phyloP scores from a whole-genome alignment of 139 green algal species.

The Gonium pectorale region DNA sequence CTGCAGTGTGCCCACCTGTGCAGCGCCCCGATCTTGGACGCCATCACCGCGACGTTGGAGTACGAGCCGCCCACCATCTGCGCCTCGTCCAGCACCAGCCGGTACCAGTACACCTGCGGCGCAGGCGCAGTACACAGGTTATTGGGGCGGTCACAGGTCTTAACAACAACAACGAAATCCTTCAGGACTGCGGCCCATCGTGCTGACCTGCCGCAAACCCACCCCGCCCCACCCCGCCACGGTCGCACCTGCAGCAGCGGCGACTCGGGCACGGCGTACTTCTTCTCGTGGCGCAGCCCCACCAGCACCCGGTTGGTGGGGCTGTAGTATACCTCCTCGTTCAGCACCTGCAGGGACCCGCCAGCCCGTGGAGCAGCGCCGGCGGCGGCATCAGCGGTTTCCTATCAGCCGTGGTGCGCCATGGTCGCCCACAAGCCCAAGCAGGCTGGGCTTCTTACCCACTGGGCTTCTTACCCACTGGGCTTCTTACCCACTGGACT shows the following conservation, averaged over 20 bases:
- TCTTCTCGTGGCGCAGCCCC: constrained; percentile 69
- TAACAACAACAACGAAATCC: too few species aligned
- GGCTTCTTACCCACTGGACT: too few species aligned
- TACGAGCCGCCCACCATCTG: constrained; percentile 70
- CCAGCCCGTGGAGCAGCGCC: neutral
- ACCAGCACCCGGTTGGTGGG: constrained; percentile 16
- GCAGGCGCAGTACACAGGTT: neutral
- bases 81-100: constrained; percentile 81
- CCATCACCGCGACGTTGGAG: constrained; percentile 62
- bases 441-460: too few species aligned
- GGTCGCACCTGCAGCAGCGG: constrained; percentile 60
- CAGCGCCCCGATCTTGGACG: constrained; percentile 46
- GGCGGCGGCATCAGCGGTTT: too few species aligned
- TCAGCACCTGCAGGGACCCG: neutral
- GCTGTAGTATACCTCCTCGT: constrained; percentile 56
- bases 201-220: neutral
- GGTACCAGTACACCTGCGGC: constrained; percentile 72
- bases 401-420: too few species aligned
- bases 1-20: constrained; percentile 11
- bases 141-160: neutral
- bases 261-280: constrained; percentile 66
- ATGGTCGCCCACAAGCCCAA: too few species aligned
- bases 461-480: too few species aligned
- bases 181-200: too few species aligned
- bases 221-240: neutral